Base-by-base conservation (phyloP, 192 early-diverging fungal genomes). In the Linnemannia schmuckeri region DNA sequence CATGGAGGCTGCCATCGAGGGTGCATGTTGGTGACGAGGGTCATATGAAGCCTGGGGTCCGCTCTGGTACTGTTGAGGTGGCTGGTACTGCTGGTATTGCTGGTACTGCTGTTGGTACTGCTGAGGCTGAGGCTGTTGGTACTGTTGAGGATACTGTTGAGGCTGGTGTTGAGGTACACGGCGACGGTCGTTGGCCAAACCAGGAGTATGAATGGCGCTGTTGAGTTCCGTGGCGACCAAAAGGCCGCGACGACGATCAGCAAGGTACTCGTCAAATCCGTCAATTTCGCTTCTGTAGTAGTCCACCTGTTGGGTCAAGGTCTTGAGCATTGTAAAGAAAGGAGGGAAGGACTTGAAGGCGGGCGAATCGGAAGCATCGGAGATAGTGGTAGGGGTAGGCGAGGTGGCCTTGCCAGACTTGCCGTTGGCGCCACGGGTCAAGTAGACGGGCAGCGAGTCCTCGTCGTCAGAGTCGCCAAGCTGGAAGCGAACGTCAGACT, bases 271-370 rank as follows among this genome's bases (percentile, higher is more conserved):
- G 70, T 95, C 93, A 88, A 95, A 96, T 18, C 79, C 85, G 70
- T 89, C 89, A 47, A 94, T 89, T 49, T 91, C 89, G 27, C 90
- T 88, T 27, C 93, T 89, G 82, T 94, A 92, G 70, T 92, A 92
- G 63, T 92, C 93, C 46, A 95, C 90, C 86, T 96, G 95, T 55
- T 92, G 89, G 6, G 92, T 92, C 42, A 96, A 80, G 6, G 92
- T 92, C 57, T 89, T 83, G 40, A 96, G 80, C 46, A 94, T 91
- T 4, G 94, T 94, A 80, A 95, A 93, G 49, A 96, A 90, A 1
- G 92, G 93, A 9, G 92, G 93, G 72, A 90, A 92, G 9, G 89
- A 89, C 73, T 89, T 91, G 74, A 92, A 93, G 6, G 79, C 82
- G 5, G 85, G 82, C 4, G 82, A 76, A 4, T 72, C 78, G 40